Evolutionary conservation across 2,329 filamentous ascomycete genomes (phyloP).

Genomic region (Pleomassaria siparia): DNA sequence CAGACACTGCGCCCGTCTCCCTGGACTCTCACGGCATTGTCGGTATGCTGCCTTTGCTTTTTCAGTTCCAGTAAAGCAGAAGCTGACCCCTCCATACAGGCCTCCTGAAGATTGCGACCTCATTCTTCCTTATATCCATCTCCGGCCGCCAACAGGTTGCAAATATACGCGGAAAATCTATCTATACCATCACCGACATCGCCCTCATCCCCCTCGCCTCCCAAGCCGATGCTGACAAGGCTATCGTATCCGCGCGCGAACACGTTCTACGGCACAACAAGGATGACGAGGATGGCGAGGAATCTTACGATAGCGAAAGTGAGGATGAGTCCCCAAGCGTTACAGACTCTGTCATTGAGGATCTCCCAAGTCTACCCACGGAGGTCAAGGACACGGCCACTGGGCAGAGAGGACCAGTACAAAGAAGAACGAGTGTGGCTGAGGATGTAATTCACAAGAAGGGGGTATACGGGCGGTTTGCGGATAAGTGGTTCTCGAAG

Average conservation of each 20-base stretch:
- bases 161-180: conserved; percentile 74
- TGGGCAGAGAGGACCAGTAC: conserved; percentile 22
- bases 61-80: not conserved
- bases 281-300: conserved; percentile 21
- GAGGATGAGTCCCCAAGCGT: conserved; percentile 37
- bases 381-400: conserved; percentile 36
- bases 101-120: conserved; percentile 76
- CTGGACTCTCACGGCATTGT: conserved; percentile 57
- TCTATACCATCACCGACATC: conserved; percentile 88
- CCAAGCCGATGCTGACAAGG: conserved; percentile 69
- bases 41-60: conserved; percentile 48
- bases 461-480: conserved; percentile 86
- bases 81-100: conserved; percentile 55
- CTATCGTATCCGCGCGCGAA: conserved; percentile 65
- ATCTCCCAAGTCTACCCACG: conserved; percentile 32
- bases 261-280: conserved; percentile 44
- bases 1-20: conserved; percentile 40
- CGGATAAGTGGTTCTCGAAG: conserved; percentile 86
- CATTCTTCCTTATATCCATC: conserved; percentile 84
- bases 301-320: conserved; percentile 36
- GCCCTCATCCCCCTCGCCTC: conserved; percentile 86
- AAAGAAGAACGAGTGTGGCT: conserved; percentile 62
- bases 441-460: conserved; percentile 84
- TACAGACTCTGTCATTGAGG: conserved; percentile 41
- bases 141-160: conserved; percentile 86